Evolutionary conservation across 2,329 filamentous ascomycete species (phyloP).

Genomic region (Moelleriella libera): DNA sequence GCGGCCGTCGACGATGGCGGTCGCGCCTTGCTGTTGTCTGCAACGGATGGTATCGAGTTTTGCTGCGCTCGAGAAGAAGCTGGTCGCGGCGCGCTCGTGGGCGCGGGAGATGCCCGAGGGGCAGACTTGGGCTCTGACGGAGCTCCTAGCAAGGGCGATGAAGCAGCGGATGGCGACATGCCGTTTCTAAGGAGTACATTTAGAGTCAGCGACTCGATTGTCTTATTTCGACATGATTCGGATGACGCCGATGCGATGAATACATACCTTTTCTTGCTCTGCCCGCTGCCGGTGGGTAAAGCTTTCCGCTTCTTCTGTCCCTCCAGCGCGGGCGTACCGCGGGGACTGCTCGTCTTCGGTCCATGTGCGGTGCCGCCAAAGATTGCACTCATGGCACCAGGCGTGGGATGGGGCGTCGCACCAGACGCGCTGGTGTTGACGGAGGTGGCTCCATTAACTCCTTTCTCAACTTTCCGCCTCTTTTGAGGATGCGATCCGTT

Average conservation of each 20-base stretch:
- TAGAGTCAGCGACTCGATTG: slow-evolving; percentile 11
- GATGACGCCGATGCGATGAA: not conserved
- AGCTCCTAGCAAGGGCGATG: slow-evolving; percentile 60
- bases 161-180: slow-evolving; percentile 56
- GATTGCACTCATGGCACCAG: slow-evolving; percentile 48
- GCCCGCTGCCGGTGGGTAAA: slow-evolving; percentile 49
- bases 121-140: slow-evolving; percentile 46
- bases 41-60: slow-evolving; percentile 51
- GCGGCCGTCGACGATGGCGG: slow-evolving; percentile 11
- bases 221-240: too few relatives aligned
- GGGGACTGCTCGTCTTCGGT: slow-evolving; percentile 47
- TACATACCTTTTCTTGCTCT: slow-evolving; percentile 64
- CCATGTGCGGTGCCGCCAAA: slow-evolving; percentile 37
- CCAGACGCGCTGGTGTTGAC: not conserved
- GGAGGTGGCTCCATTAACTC: slow-evolving; percentile 23
- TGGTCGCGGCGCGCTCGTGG: slow-evolving; percentile 41
- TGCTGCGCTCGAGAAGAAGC: slow-evolving; percentile 60
- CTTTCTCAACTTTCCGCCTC: slow-evolving; percentile 69
- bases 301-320: slow-evolving; percentile 60
- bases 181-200: slow-evolving; percentile 16
- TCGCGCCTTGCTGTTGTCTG: slow-evolving; percentile 20
- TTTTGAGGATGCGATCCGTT: slow-evolving; percentile 50
- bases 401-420: not conserved
- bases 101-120: slow-evolving; percentile 44
- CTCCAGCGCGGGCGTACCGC: slow-evolving; percentile 54